Percentiles rank a stretch among this genome's conserved stretches.
phyloP scores from a whole-genome alignment of 805 yeast species.

The Lachancea waltii region DNA sequence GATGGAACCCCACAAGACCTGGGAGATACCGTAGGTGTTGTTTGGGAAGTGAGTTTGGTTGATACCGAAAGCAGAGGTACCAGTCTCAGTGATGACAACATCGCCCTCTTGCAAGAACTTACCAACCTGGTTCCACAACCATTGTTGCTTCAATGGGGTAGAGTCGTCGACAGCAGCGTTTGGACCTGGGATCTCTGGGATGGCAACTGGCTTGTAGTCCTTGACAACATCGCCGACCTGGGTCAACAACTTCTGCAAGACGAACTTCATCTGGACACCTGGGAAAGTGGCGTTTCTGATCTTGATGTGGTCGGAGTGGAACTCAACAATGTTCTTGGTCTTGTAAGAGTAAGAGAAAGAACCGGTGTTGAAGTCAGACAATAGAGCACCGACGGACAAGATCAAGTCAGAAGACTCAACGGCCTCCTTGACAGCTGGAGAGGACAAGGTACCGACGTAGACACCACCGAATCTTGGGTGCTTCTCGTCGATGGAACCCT shows the following conservation, averaged over 20 bases:
- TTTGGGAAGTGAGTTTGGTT: constrained; percentile 59
- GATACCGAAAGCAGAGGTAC: constrained; percentile 71
- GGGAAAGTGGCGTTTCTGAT: constrained; percentile 64
- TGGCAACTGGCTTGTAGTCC: constrained; percentile 45
- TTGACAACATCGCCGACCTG: constrained; percentile 35
- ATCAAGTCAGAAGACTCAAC: constrained; percentile 73
- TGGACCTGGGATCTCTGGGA: constrained; percentile 46
- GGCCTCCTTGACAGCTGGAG: constrained; percentile 61
- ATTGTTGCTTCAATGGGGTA: constrained; percentile 53
- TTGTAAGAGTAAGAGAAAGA: constrained; percentile 71
- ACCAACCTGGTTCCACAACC: constrained; percentile 61
- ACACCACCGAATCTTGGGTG: constrained; percentile 76
- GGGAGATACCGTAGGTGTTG: constrained; percentile 59
- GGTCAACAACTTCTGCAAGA: constrained; percentile 39
- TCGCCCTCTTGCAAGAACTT: constrained; percentile 62
- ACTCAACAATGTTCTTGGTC: constrained; percentile 69
- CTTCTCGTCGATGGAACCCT: constrained; percentile 68
- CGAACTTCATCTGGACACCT: constrained; percentile 63
- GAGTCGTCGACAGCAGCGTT: constrained; percentile 40
- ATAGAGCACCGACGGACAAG: constrained; percentile 71
- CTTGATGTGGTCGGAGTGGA: constrained; percentile 72
- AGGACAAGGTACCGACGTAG: constrained; percentile 75
- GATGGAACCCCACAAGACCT: constrained; percentile 72
- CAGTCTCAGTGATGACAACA: constrained; percentile 63
- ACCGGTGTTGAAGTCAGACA: constrained; percentile 88